A percentile compares a stretch with the other conserved stretches of the same genome.
Conservation (phyloP, 1,284 basidiomycete species). For the Moesziomyces sp. region DNA sequence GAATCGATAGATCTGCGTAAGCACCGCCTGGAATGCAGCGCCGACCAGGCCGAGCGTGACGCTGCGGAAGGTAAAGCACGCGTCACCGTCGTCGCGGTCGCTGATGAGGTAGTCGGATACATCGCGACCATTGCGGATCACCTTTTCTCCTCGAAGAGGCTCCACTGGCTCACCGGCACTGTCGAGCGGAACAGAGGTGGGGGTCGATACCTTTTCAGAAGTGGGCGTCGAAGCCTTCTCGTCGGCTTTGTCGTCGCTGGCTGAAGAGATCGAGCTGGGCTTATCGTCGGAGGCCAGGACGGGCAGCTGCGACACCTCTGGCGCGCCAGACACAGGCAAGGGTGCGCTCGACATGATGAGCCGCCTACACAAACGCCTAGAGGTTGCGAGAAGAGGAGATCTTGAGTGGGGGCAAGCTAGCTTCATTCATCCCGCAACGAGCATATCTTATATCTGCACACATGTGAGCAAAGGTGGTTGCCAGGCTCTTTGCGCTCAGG, state of each 20-base stretch:
- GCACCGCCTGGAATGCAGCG: conserved; percentile 73
- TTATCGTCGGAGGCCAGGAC: conserved; percentile 10
- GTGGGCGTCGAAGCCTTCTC: background rate
- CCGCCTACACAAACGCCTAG: background rate
- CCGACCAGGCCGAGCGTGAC: conserved; percentile 73
- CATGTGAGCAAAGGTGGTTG: too few relatives aligned
- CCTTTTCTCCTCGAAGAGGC: conserved; percentile 3
- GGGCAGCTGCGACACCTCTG: conserved; percentile 12
- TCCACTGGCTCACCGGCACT: background rate
- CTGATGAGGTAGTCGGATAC: conserved; percentile 75
- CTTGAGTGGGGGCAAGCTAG: too few relatives aligned
- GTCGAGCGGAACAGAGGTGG: background rate
- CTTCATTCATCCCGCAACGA: too few relatives aligned
- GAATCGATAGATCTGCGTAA: conserved; percentile 71
- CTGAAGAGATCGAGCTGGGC: background rate
- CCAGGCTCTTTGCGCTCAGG: too few relatives aligned
- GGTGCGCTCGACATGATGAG: conserved; percentile 7
- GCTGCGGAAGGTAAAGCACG: conserved; percentile 74
- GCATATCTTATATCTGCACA: too few relatives aligned
- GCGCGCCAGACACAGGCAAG: background rate
- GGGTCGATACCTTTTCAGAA: background rate
- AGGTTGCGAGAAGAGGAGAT: too few relatives aligned
- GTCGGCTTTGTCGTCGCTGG: conserved; percentile 1
- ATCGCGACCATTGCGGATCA: conserved; percentile 68
- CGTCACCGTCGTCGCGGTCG: conserved; percentile 75